A percentile compares a stretch with the other conserved stretches of the same genome.
phyloP scores from a whole-genome alignment of 78 protist species.

The Chrysochromulina parva region DNA sequence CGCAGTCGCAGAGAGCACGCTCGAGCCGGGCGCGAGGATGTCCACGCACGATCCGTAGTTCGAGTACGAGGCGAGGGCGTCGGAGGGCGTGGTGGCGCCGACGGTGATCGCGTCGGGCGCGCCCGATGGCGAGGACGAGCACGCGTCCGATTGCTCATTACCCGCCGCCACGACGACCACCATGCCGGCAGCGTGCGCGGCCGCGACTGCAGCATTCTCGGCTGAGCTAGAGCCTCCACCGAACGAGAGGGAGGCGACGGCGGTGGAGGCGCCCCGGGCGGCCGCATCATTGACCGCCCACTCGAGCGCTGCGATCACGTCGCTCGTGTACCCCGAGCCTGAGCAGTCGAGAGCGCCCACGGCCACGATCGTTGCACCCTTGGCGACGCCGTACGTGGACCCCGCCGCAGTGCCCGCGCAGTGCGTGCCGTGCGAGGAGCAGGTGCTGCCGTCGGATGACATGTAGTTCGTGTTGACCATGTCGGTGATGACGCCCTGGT shows the following conservation, averaged over 20 bases:
- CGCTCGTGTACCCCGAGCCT: background rate
- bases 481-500: no score
- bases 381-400: background rate
- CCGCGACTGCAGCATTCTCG: background rate
- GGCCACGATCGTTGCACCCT: background rate
- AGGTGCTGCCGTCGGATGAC: no score
- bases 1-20: background rate
- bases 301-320: background rate
- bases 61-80: background rate
- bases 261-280: background rate
- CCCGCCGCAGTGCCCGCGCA: background rate
- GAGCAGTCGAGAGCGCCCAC: background rate
- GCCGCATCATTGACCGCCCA: background rate
- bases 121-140: background rate
- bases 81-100: background rate
- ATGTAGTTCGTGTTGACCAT: no score
- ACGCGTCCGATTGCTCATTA: background rate
- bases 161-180: conserved; percentile 17
- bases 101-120: background rate
- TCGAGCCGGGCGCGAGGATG: conserved; percentile 34
- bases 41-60: conserved; percentile 51
- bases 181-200: background rate
- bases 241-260: conserved; percentile 18
- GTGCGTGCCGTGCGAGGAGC: background rate
- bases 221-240: background rate